Base-by-base conservation (phyloP, 2,329 filamentous ascomycete species). In the Aspergillus spinulosporus region DNA sequence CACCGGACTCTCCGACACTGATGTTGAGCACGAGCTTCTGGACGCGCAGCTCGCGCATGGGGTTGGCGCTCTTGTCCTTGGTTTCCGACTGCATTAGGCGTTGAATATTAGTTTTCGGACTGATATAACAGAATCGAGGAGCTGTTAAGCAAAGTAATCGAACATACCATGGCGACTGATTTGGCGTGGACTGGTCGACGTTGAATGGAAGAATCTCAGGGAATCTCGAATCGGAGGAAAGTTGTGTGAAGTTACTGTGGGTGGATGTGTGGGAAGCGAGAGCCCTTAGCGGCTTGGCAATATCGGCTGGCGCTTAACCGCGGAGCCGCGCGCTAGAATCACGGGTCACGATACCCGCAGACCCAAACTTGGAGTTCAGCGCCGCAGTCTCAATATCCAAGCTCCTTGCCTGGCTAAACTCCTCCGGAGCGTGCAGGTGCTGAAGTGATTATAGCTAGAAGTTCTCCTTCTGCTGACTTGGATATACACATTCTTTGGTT, bases 11-110 rank as follows among this genome's bases (percentile, higher is more conserved):
- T 83, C 94, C 94, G 74, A 99, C 94, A 72, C 90, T 97, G 83
- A 97, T 97, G 88, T 97, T 97, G 79, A 97, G 90, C 81, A 96
- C 92, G 80, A 97, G 90, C 86, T 97, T 97, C 84, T 96, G 91
- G 83, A 97, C 94, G 85, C 92, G 91, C 79, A 97, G 90, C 85
- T 99, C 93, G 85, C 92, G 90, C 94, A 99, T 99, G 84, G 94
- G 93, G 88, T 99, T 99, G 80, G 85, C 83, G 79, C 84, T 79
- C 87, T 97, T 97, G 74, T 85, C 82, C 74, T 80, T 82, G 74
- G 76, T 75, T 79, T 93, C 90, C 80, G 88, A 83, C 80, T 85
- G 73, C 72, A 79, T 76, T 39, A 63, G 60, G 59, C 56, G 44
- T 56, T 15, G 28, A 46, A 29, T 14, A 46, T 45, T 57, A 31